phyloP scores from a whole-genome alignment of 768 basidiomycete species.

The Phallus indusiatus region DNA sequence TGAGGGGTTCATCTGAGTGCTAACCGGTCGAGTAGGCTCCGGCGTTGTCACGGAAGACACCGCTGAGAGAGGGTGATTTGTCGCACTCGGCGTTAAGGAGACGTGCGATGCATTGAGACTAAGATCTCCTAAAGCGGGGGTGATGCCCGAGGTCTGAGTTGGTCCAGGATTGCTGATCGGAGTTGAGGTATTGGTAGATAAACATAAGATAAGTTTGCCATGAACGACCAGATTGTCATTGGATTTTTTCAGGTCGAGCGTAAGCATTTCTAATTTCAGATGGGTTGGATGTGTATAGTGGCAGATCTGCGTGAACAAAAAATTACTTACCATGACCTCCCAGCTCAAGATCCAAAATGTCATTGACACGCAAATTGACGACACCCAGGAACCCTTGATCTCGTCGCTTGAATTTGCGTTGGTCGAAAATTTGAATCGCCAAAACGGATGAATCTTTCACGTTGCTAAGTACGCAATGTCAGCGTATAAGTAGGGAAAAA shows the following conservation, averaged over 20 bases:
- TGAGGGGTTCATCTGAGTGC: conserved; percentile 51
- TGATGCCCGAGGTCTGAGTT: conserved; percentile 53
- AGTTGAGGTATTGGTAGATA: conserved; percentile 82
- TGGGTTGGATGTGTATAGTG: conserved; percentile 3
- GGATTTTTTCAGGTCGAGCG: conserved; percentile 95
- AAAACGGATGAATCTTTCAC: conserved; percentile 98
- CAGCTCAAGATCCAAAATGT: conserved; percentile 83
- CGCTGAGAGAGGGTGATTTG: conserved; percentile 15
- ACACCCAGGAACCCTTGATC: conserved; percentile 99
- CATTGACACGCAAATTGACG: conserved; percentile 87
- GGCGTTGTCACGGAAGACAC: conserved; percentile 24
- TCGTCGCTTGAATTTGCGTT: conserved; percentile 96
- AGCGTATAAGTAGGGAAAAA: background rate
- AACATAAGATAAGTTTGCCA: conserved; percentile 93
- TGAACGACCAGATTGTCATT: conserved; percentile 97
- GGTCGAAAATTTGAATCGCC: conserved; percentile 97
- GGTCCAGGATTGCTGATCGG: conserved; percentile 82
- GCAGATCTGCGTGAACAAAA: conserved; percentile 20
- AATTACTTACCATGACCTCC: conserved; percentile 75
- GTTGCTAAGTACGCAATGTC: conserved; percentile 40
- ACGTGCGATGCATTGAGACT: conserved; percentile 45
- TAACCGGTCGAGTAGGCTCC: conserved; percentile 51
- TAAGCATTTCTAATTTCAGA: conserved; percentile 73
- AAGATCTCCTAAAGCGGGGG: conserved; percentile 31
- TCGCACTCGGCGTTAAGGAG: conserved; percentile 44